Conservation (phyloP, 345 rosid species). For the Turritis glabra region DNA sequence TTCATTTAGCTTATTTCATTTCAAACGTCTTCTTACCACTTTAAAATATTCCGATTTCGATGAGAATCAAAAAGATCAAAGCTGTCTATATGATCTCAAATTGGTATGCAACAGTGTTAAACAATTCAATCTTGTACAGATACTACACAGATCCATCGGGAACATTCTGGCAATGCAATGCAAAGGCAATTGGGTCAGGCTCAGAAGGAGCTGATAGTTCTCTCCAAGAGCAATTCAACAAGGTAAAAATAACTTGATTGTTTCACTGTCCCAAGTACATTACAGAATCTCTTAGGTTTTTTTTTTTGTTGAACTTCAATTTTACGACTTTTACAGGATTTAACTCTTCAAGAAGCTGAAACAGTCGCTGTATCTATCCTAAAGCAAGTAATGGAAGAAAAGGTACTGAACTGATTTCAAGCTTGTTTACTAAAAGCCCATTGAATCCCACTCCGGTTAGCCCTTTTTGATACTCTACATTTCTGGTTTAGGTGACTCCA, state of each 20-base stretch:
- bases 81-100: neutral
- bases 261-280: neutral
- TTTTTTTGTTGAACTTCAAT: neutral
- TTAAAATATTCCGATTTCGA: too few relatives aligned
- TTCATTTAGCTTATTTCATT: neutral
- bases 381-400: slow-evolving; percentile 96
- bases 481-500: slow-evolving; percentile 41
- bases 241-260: slow-evolving; percentile 41
- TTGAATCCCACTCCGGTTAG: neutral
- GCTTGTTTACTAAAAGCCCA: neutral
- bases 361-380: slow-evolving; percentile 75
- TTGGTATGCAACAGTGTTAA: neutral
- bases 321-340: slow-evolving; percentile 49
- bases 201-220: slow-evolving; percentile 96
- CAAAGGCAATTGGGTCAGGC: slow-evolving; percentile 94
- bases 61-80: too few relatives aligned
- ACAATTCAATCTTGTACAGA: slow-evolving; percentile 41
- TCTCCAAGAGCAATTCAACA: slow-evolving; percentile 87
- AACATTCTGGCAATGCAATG: slow-evolving; percentile 97
- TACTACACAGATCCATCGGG: slow-evolving; percentile 94
- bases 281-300: neutral
- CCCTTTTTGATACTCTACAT: neutral
- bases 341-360: slow-evolving; percentile 81
- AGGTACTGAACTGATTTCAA: slow-evolving; percentile 43
- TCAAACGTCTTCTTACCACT: too few relatives aligned